Evolutionary conservation across 2,329 filamentous ascomycete genomes (phyloP), one percentile per base, ranked within the genome.

Genomic region (Neodidymelliopsis sp.): DNA sequence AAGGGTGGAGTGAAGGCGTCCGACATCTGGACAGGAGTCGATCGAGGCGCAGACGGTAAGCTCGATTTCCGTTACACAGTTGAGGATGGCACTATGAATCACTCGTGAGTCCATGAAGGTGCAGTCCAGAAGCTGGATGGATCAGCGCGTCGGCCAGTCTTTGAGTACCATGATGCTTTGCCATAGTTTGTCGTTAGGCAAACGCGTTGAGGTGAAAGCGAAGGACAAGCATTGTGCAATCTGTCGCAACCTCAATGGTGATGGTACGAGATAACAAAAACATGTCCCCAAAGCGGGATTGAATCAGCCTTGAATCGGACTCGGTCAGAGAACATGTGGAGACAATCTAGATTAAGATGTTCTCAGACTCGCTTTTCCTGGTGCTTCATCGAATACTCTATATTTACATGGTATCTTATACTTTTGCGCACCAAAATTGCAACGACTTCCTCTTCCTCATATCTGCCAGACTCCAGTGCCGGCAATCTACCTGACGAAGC

Each of bases 401-500:
- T 38, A 28, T 16, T 28, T 41, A 37, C 37, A 46, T 51, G 41
- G 41, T 51, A 51, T 51, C 36, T 45, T 45, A 20, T 36, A 29
- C 41, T 43, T 51, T 41, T 41, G 23, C 9, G 5, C 8, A 16
- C 24, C 23, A n/a, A n/a, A n/a, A n/a, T n/a, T 33, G 3, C 12
- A 10, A 20, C 2, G 4, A 4, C 10, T 20, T 5, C 30, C 9
- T 35, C 9, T 16, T 22, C 4, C 19, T 12, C 7, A 27, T 27
- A 7, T 12, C 24, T 12, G n/a, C 7, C 6, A n/a, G 5, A n/a
- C 8, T 9, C 2, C 19, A 15, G 6, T 19, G n/a, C 15, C 4
- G n/a, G 8, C 7, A 11, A 11, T 22, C 47, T 53, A 66, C 12
- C 48, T 57, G 23, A 66, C 60, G 28, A 56, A 84, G 0, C 83